Conservation (phyloP, 352 stramenopile species). For the Phytophthora pinifolia region DNA sequence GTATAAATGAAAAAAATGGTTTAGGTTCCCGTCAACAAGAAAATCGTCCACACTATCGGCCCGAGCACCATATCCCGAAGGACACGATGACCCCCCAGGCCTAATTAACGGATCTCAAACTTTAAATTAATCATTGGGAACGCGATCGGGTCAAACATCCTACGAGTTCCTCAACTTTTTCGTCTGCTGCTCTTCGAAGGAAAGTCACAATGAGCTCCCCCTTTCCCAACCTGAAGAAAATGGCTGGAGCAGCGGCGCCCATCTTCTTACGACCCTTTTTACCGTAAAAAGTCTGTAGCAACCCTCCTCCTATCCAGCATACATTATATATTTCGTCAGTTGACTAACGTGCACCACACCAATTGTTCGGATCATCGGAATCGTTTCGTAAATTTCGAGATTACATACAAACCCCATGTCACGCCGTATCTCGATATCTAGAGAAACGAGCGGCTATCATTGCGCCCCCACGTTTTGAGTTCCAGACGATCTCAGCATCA, state of each 20-base stretch:
- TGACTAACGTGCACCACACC: background rate
- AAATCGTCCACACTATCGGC: constrained; percentile 69
- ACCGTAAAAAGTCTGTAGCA: constrained; percentile 9
- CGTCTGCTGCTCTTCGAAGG: background rate
- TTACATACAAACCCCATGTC: constrained; percentile 11
- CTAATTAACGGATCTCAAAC: constrained; percentile 85
- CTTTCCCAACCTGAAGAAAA: background rate
- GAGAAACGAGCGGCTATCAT: constrained; percentile 20
- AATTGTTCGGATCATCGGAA: constrained; percentile 23
- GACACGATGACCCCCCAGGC: constrained; percentile 31
- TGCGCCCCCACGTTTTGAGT: constrained; percentile 11
- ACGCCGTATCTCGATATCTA: background rate
- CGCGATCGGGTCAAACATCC: background rate
- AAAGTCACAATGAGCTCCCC: constrained; percentile 14
- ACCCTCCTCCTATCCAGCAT: too few relatives aligned
- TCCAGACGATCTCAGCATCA: background rate
- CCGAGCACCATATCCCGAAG: constrained; percentile 23
- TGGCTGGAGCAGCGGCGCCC: constrained; percentile 12
- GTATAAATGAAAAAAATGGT: constrained; percentile 4
- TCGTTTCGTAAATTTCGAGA: constrained; percentile 12
- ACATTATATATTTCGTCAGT: background rate
- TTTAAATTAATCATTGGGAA: constrained; percentile 83
- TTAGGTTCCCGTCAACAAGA: constrained; percentile 77
- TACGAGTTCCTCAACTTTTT: background rate
- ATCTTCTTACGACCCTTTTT: constrained; percentile 17